Base-by-base conservation (phyloP, 331 rosid species). In the Telfairia occidentalis region DNA sequence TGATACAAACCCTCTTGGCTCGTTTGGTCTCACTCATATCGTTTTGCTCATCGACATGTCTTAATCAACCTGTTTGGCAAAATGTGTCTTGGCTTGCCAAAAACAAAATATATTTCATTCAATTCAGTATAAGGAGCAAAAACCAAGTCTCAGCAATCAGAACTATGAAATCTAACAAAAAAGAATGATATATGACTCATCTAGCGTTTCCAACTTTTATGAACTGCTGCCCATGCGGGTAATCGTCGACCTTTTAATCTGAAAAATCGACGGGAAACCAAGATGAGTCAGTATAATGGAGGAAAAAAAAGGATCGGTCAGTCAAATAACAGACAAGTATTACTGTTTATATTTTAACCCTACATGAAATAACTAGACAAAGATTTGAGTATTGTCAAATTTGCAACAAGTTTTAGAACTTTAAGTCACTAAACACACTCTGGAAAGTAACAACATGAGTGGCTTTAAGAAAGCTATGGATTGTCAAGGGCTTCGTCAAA, bases 21-120 rank as follows among this genome's bases (percentile, higher is more conserved):
- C 80, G 91, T 84, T 78, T 53, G 43, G 92, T 85, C 95, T 76
- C 82, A 78, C 78, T 88, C 95, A 76, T 84, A 88, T 78, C 89
- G 89, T 81, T 89, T 90, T 89, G 94, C 85, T 83, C 81, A 45
- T 77, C 54, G 94, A 81, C 34, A 32, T 35, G 85, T 84, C 87
- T 42, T 65, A 64, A 40, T 84, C 88, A n/a, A 61, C 61, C 82
- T 77, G 23, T 80, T 73, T 66, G 88, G 82, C 80, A 63, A 55
- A 26, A 15, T 34, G 18, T 75, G 83, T 83, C 84, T 74, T 66
- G 64, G 71, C 80, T 72, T 78, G 77, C 21, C 12, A 16, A 30
- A 29, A 46, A n/a, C n/a, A n/a, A 16, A 40, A 38, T 7, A 10
- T 49, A 38, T 8, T 11, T n/a, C n/a, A 42, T 29, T 54, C 52